Evolutionary conservation across 2,329 filamentous ascomycete species (phyloP).

Genomic region (Penicillium olsonii): DNA sequence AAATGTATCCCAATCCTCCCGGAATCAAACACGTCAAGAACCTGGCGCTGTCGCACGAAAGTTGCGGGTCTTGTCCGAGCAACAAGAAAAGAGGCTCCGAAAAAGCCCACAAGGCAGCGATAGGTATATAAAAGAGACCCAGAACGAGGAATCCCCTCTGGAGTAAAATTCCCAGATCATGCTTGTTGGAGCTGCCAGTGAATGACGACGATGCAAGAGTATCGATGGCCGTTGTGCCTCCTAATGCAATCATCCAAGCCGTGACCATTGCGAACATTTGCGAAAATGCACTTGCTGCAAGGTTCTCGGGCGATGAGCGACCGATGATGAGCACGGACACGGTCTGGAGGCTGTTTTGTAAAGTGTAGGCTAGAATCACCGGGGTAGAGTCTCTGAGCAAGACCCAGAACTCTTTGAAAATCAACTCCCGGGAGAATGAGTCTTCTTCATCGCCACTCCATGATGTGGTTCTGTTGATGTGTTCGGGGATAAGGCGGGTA

Average conservation of each 20-base stretch:
- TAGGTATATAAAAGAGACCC: slow-evolving; percentile 69
- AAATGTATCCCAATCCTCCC: slow-evolving; percentile 82
- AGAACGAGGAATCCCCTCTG: slow-evolving; percentile 76
- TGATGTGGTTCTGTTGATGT: slow-evolving; percentile 12
- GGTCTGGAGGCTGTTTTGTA: slow-evolving; percentile 85
- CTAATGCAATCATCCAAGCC: slow-evolving; percentile 82
- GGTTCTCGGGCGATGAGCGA: slow-evolving; percentile 73
- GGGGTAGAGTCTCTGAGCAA: slow-evolving; percentile 70
- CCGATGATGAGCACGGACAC: slow-evolving; percentile 80
- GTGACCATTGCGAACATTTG: slow-evolving; percentile 95
- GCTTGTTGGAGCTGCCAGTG: slow-evolving; percentile 76
- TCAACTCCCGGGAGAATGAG: slow-evolving; percentile 36
- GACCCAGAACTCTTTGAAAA: slow-evolving; percentile 64
- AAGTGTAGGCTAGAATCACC: slow-evolving; percentile 79
- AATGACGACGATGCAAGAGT: slow-evolving; percentile 81
- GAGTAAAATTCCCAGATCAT: slow-evolving; percentile 75
- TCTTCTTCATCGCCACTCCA: slow-evolving; percentile 35
- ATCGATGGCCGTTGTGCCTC: slow-evolving; percentile 82
- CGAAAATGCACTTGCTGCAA: slow-evolving; percentile 80
- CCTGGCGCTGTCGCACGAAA: slow-evolving; percentile 70
- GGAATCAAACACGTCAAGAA: slow-evolving; percentile 76
- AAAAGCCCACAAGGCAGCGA: slow-evolving; percentile 72
- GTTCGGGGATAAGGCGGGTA: slow-evolving; percentile 31
- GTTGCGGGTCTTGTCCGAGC: slow-evolving; percentile 75
- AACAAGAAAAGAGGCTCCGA: slow-evolving; percentile 73